Conservation (phyloP, 352 stramenopile species). For the Globisporangium viniferum region DNA sequence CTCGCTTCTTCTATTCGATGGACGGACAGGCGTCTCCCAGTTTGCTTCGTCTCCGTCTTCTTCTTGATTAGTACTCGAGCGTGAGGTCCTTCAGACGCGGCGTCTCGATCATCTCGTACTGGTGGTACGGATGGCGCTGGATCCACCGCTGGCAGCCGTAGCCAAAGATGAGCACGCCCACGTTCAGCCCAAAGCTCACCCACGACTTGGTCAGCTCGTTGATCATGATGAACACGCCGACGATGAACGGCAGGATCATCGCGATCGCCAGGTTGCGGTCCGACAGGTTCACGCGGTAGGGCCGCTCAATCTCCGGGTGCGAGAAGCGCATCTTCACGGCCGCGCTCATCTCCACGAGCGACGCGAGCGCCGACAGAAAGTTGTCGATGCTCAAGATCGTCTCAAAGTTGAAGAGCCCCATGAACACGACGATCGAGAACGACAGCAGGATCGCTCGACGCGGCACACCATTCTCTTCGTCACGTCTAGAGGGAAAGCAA, state of each 20-base stretch:
- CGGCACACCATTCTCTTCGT: slow-evolving; percentile 56
- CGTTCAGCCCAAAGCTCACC: slow-evolving; percentile 63
- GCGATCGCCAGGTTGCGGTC: slow-evolving; percentile 44
- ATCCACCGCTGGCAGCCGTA: slow-evolving; percentile 65
- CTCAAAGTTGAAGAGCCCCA: slow-evolving; percentile 80
- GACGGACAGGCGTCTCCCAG: background rate
- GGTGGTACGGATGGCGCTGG: slow-evolving; percentile 57
- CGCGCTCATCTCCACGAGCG: slow-evolving; percentile 72
- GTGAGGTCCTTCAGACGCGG: slow-evolving; percentile 39
- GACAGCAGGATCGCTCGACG: slow-evolving; percentile 66
- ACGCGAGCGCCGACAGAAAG: slow-evolving; percentile 70
- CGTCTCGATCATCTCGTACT: slow-evolving; percentile 48
- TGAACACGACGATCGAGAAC: slow-evolving; percentile 75
- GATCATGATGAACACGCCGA: slow-evolving; percentile 73
- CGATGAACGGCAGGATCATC: slow-evolving; percentile 53
- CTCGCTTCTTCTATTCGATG: background rate
- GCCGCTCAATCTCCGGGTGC: slow-evolving; percentile 66
- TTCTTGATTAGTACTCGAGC: slow-evolving; percentile 30
- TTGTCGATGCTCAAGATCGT: slow-evolving; percentile 82
- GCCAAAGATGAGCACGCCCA: slow-evolving; percentile 38
- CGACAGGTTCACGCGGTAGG: slow-evolving; percentile 73
- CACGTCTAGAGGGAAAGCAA: slow-evolving; percentile 29
- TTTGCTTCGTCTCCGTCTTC: background rate
- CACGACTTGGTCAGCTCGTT: slow-evolving; percentile 82
- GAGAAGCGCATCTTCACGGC: slow-evolving; percentile 77